Evolutionary conservation across 2,329 filamentous ascomycete genomes (phyloP), one percentile per base, ranked within the genome.

Genomic region (Fusarium coicis): DNA sequence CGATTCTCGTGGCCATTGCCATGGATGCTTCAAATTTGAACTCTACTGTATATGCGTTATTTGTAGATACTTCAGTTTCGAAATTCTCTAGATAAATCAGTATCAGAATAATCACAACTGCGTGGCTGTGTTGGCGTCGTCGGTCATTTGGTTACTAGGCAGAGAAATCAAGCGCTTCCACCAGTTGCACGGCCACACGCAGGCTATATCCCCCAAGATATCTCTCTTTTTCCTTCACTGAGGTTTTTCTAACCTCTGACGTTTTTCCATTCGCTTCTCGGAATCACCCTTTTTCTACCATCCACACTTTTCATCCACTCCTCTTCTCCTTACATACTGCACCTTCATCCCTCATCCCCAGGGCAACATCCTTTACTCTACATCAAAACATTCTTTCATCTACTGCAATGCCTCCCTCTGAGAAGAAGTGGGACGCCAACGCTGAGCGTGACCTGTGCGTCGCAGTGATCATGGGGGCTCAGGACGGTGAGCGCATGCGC

Each of bases 401-500:
- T 49, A 39, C 55, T 62, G 61, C 11, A 16, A 81, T 79, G 79
- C 74, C 76, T 66, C 70, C 66, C 11, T 21, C 65, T 5, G 79
- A 81, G 42, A 83, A 83, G 77, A 83, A 82, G 65, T 84, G 82
- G 83, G 79, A 80, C 19, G 63, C 69, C 26, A 58, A 70, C 19
- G 81, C 80, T n/a, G 82, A 84, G 73, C 80, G 79, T 12, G 82
- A 84, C 55, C 81, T 84, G 65, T 82, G 80, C 68, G 77, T 84
- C 43, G 79, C 82, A 53, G 73, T 83, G 57, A 78, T 83, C 59
- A 59, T 79, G 60, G 68, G 74, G 58, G 75, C 70, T 57, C 72
- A 75, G 42, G 78, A 79, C 1, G 68, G 68, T 21, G 74, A 78
- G 23, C 76, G 75, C 18, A 50, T 72, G 26, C 75, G 74, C 26